Base-by-base conservation (phyloP, 306 rosid genomes). In the Ormosia semicastrata region DNA sequence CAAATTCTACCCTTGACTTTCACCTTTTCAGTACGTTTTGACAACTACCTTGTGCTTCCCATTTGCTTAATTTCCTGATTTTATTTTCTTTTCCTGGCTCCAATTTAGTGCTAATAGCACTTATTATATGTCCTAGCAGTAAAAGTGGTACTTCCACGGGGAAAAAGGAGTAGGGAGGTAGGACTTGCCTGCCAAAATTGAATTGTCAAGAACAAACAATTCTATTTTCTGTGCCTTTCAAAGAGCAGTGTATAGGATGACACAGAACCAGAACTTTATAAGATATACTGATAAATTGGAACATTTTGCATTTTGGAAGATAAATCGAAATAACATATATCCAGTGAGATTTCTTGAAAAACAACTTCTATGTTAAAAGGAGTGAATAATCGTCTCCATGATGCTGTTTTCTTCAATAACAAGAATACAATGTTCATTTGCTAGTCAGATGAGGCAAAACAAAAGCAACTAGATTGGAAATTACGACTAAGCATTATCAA, bases 1-100 rank as follows among this genome's bases (percentile, higher is more conserved):
- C 86, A 15, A 85, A 88, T 43, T 77, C 41, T 66, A 86, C 88
- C 73, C 89, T 86, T 12, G 88, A 83, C 52, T 2, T 17, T 10
- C 76, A 77, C 47, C 76, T 89, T 3, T 83, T 85, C 67, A 81
- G 89, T 89, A 71, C 2, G 60, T 30, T 71, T 29, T 44, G 6
- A 41, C 2, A 59, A 59, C 7, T 14, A 7, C 46, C 9, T 41
- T 7, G 9, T 10, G 1, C 9, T 5, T 41, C 15, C 12, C 8
- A 41, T 7, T 3, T 5, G 1, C 34, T 4, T 37, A 37, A 37
- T 3, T 5, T 58, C 7, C 10, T 41, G 8, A 41, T 41, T 41
- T 41, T 41, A 6, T 41, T 41, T 41, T 7, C 7, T 8, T 57
- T 24, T 7, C 8, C 13, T 24, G 2, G 34, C 4, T 49, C 54